Base-by-base conservation (phyloP, 345 rosid species). In the Dipteronia sinensis region DNA sequence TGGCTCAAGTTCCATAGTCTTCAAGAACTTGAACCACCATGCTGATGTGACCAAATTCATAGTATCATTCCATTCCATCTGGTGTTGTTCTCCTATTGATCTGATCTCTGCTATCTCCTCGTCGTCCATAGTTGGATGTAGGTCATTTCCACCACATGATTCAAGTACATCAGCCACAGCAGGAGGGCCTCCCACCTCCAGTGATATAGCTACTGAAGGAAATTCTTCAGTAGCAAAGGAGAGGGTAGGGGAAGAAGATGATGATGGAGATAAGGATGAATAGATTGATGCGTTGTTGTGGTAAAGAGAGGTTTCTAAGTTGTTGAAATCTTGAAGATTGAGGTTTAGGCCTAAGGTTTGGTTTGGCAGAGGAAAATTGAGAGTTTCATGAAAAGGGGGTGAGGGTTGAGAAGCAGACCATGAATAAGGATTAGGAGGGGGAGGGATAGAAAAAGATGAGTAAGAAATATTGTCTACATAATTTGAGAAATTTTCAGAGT, bases 261-360 rank as follows among this genome's bases (percentile, higher is more conserved):
- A 89, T 40, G 93, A 82, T 3, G 94, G 78, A 1, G 96, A 87
- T 1, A 90, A 82, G 6, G 90, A 81, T 11, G 89, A 85, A 71
- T 85, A 83, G 25, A 80, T 69, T 20, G 90, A 78, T 7, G 86
- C 86, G 46, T 80, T 58, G 76, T 73, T 27, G 27, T 27, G 84
- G 81, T 83, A 81, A 49, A 91, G 86, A 15, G 86, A 82, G 73
- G 95, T 80, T 73, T 87, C 91, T 74, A 90, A 77, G 81, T 88
- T 83, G 72, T 88, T 88, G 78, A 95, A 92, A 78, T 93, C 97
- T 4, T 89, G 97, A 71, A 95, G 86, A 51, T 93, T 95, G 51
- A 95, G 98, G 86, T 89, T 92, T 69, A 92, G 78, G 68, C 97
- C 97, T 80, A 92, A 84, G 2, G 97, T 80, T 84, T 92, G 93